Evolutionary conservation across 768 basidiomycete genomes (phyloP).

Genomic region (Ramaria rubella): DNA sequence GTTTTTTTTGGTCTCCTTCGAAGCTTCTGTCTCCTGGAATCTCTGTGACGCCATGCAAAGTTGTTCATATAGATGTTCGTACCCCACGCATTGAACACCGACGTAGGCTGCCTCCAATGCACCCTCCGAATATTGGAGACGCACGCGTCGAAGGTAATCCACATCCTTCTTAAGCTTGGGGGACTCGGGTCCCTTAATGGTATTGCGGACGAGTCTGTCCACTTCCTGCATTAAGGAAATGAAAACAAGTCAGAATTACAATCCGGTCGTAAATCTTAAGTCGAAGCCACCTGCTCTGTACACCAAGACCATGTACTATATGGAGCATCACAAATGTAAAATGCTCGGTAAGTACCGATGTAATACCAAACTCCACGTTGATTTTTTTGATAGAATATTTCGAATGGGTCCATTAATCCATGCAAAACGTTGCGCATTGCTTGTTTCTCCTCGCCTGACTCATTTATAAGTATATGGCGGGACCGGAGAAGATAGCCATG

Average conservation of each 20-base stretch:
- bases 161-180: neutral
- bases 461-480: neutral
- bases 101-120: neutral
- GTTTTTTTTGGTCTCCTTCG: neutral
- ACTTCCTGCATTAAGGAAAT: neutral
- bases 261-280: neutral
- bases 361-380: neutral
- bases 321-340: neutral
- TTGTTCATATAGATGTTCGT: neutral
- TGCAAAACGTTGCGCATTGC: too few species aligned
- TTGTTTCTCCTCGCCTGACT: too few species aligned
- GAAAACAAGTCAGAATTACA: neutral
- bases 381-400: neutral
- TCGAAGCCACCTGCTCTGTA: neutral
- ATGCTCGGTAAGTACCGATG: neutral
- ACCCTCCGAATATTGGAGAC: neutral
- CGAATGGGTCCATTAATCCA: neutral
- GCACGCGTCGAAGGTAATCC: neutral
- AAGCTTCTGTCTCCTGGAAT: neutral
- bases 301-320: neutral
- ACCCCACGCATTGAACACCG: neutral
- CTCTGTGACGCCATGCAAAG: neutral
- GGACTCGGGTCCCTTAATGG: neutral
- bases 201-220: neutral
- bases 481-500: neutral